Conservation (phyloP, 2,329 filamentous ascomycete genomes). For the Sarocladium kiliense region DNA sequence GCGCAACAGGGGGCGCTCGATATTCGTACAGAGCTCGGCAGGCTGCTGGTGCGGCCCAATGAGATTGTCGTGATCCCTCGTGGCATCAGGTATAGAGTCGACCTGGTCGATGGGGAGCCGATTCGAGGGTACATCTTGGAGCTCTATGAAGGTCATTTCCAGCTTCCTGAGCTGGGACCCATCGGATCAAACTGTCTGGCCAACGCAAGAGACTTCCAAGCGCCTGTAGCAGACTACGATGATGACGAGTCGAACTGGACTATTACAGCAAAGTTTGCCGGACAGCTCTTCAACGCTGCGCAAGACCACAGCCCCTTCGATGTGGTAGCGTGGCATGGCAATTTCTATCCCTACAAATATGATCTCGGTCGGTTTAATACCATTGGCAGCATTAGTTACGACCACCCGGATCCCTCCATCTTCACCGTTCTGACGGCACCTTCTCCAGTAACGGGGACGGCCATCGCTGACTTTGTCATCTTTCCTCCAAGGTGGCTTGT, state of each 20-base stretch:
- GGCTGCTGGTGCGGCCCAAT: conserved; percentile 54
- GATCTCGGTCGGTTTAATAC: conserved; percentile 62
- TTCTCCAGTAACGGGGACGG: conserved; percentile 54
- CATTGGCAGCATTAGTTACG: conserved; percentile 66
- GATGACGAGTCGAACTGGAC: conserved; percentile 26
- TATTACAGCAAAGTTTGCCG: conserved; percentile 53
- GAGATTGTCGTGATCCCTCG: conserved; percentile 61
- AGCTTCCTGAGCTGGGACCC: conserved; percentile 54
- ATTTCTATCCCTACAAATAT: conserved; percentile 64
- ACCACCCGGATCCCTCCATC: conserved; percentile 76
- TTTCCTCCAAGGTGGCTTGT: conserved; percentile 70
- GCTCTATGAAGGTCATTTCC: conserved; percentile 61
- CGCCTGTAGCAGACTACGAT: conserved; percentile 51
- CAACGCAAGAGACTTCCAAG: conserved; percentile 65
- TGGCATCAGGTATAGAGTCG: conserved; percentile 56
- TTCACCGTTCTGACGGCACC: conserved; percentile 67
- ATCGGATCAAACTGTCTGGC: conserved; percentile 64
- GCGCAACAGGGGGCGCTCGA: conserved; percentile 59
- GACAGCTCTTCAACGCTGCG: conserved; percentile 50
- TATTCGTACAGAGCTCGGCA: conserved; percentile 61
- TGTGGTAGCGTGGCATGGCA: conserved; percentile 64
- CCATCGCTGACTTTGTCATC: conserved; percentile 67
- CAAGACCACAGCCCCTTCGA: conserved; percentile 62
- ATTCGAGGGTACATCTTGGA: conserved; percentile 66
- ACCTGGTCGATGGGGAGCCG: conserved; percentile 33